Conservation (phyloP, 2,329 filamentous ascomycete genomes). For the Fusarium floridanum region DNA sequence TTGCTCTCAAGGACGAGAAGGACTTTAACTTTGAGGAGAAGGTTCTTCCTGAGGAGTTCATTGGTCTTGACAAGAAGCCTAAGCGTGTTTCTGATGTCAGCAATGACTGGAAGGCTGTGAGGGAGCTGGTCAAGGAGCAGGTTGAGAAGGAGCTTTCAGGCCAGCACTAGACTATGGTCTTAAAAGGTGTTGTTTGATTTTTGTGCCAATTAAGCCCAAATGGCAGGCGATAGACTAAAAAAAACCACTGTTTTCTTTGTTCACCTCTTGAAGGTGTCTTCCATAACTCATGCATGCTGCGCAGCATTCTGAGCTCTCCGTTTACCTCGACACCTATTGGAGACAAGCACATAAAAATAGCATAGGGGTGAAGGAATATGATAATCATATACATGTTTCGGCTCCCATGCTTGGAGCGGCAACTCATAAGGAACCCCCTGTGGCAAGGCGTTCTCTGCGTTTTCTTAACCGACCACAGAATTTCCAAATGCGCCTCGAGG, state of each 20-base stretch:
- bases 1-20: slow-evolving; percentile 78
- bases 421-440: background rate
- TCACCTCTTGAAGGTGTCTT: background rate
- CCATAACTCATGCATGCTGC: background rate
- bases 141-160: slow-evolving; percentile 73
- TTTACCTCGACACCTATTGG: background rate
- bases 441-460: background rate
- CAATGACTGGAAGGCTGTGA: slow-evolving; percentile 80
- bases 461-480: background rate
- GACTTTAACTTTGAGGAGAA: slow-evolving; percentile 80
- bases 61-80: slow-evolving; percentile 81
- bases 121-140: slow-evolving; percentile 80
- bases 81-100: slow-evolving; percentile 78
- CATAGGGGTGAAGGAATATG: background rate
- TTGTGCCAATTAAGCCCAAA: background rate
- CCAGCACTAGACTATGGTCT: slow-evolving; percentile 14
- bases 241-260: background rate
- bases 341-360: background rate
- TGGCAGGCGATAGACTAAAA: background rate
- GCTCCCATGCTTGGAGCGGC: background rate
- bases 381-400: background rate
- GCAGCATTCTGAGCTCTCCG: too few relatives aligned
- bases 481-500: background rate
- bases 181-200: slow-evolving; percentile 12
- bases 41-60: slow-evolving; percentile 85